Evolutionary conservation across 2,329 filamentous ascomycete genomes (phyloP).

Genomic region (Ophiostoma novo-ulmi): DNA sequence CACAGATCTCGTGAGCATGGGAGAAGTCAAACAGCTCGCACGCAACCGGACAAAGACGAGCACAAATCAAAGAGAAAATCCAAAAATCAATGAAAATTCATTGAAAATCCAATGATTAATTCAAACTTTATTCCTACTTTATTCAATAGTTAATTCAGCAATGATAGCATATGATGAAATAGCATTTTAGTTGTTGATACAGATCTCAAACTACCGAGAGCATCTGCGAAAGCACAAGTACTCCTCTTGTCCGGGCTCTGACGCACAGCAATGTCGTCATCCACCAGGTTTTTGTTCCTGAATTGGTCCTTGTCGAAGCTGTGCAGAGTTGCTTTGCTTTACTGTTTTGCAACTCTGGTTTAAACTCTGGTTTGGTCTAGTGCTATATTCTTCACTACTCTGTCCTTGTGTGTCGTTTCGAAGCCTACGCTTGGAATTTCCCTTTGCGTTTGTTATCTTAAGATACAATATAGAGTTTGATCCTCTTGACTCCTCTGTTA

Average conservation of each 20-base stretch:
- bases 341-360: neutral
- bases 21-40: neutral
- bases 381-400: neutral
- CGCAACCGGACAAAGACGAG: neutral
- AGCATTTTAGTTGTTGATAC: no score
- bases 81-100: neutral
- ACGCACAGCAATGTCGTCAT: slow-evolving; percentile 11
- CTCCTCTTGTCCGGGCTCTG: neutral
- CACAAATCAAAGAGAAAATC: neutral
- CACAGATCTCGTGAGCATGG: neutral
- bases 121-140: neutral
- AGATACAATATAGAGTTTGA: neutral
- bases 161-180: no score
- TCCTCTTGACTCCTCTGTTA: neutral
- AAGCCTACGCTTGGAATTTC: neutral
- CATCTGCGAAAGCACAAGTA: neutral
- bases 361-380: neutral
- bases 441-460: neutral
- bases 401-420: neutral
- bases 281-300: slow-evolving; percentile 7
- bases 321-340: neutral
- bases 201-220: no score
- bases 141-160: no score
- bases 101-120: neutral
- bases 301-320: neutral